Evolutionary conservation across 768 basidiomycete species (phyloP).

Genomic region (Leccinum pellstonianum): DNA sequence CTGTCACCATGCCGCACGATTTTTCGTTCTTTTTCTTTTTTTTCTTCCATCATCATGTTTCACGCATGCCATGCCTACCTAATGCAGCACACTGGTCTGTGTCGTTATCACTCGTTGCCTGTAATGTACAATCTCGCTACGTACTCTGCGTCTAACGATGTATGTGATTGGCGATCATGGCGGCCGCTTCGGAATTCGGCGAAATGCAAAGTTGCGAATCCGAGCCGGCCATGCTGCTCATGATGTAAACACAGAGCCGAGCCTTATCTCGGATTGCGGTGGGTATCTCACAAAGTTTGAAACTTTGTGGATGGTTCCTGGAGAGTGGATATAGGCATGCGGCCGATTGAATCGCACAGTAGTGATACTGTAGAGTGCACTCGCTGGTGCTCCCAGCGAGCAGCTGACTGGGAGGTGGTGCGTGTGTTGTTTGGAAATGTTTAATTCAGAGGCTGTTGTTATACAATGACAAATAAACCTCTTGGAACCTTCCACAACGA

Average conservation of each 20-base stretch:
- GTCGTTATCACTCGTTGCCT: slow-evolving; percentile 3
- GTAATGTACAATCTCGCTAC: slow-evolving; percentile 17
- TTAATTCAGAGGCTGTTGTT: slow-evolving; percentile 26
- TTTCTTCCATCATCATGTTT: slow-evolving; percentile 17
- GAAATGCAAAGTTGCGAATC: neutral
- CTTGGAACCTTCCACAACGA: slow-evolving; percentile 14
- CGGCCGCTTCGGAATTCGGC: neutral
- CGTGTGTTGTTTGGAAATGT: slow-evolving; percentile 25
- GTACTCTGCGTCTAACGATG: neutral
- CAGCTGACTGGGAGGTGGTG: neutral
- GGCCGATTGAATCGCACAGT: neutral
- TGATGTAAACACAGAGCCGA: slow-evolving; percentile 4
- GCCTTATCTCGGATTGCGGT: slow-evolving; percentile 17
- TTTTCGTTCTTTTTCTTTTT: slow-evolving; percentile 2
- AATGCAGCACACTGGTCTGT: slow-evolving; percentile 16
- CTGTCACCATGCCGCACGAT: slow-evolving; percentile 20
- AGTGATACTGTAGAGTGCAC: neutral
- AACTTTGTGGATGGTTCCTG: neutral
- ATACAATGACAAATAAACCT: slow-evolving; percentile 30
- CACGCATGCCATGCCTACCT: slow-evolving; percentile 22
- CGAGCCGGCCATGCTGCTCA: neutral
- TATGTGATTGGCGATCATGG: slow-evolving; percentile 18
- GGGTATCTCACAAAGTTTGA: slow-evolving; percentile 7
- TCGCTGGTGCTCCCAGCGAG: too few species aligned
- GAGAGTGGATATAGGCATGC: neutral